A percentile compares a stretch with the other conserved stretches of the same genome.
Conservation (phyloP, 179 eudicot species). For the Corrigiola litoralis region DNA sequence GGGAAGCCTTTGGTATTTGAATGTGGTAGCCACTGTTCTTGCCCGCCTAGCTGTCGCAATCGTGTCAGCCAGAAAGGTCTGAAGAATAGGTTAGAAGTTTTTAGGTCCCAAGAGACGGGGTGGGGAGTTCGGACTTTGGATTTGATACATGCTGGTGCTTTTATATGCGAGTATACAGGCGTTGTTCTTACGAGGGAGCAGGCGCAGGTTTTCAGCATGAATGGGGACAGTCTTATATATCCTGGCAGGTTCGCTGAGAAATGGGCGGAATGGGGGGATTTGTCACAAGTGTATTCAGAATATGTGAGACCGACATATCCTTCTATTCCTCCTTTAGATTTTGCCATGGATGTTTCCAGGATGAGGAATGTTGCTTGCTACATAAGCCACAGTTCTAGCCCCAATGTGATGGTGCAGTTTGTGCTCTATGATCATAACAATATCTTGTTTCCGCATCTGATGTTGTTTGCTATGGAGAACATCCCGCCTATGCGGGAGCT, state of each 20-base stretch:
- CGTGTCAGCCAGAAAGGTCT: slow-evolving; percentile 85
- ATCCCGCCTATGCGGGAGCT: slow-evolving; percentile 95
- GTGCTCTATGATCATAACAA: slow-evolving; percentile 80
- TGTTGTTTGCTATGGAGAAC: slow-evolving; percentile 92
- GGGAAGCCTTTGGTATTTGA: slow-evolving; percentile 87
- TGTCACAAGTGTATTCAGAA: slow-evolving; percentile 58
- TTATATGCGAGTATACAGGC: slow-evolving; percentile 86
- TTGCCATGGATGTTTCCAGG: slow-evolving; percentile 81
- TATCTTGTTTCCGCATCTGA: slow-evolving; percentile 70
- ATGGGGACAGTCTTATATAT: slow-evolving; percentile 82
- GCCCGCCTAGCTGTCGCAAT: slow-evolving; percentile 73
- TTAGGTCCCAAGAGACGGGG: slow-evolving; percentile 79
- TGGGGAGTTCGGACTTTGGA: slow-evolving; percentile 96
- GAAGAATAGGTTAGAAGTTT: slow-evolving; percentile 66
- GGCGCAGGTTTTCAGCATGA: slow-evolving; percentile 66
- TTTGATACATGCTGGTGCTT: slow-evolving; percentile 79
- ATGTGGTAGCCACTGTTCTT: slow-evolving; percentile 66
- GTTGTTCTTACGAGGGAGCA: slow-evolving; percentile 82
- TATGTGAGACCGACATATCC: slow-evolving; percentile 69
- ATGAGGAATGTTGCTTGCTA: slow-evolving; percentile 95
- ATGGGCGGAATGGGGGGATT: slow-evolving; percentile 94
- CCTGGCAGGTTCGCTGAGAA: slow-evolving; percentile 70
- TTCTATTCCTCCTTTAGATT: slow-evolving; percentile 72
- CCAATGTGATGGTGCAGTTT: slow-evolving; percentile 89
- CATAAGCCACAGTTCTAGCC: slow-evolving; percentile 75